A percentile compares a stretch with the other conserved stretches of the same genome.
phyloP scores from a whole-genome alignment of 345 rosid species.

The Mangifera indica region DNA sequence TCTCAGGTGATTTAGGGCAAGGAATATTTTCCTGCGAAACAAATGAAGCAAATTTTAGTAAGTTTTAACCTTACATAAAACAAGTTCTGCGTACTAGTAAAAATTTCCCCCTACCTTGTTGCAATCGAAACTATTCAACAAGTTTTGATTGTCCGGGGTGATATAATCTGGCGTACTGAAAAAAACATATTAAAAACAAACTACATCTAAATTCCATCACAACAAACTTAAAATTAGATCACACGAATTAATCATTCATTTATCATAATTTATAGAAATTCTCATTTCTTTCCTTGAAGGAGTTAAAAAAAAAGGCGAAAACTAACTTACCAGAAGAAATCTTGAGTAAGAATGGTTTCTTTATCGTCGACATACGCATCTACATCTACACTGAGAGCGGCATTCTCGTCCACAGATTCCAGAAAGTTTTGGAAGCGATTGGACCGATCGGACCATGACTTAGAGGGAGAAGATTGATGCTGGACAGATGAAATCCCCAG shows the following conservation, averaged over 20 bases:
- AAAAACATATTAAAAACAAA: conserved; percentile 9
- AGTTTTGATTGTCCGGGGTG: conserved; percentile 81
- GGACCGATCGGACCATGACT: conserved; percentile 21
- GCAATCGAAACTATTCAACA: conserved; percentile 50
- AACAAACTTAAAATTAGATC: background rate
- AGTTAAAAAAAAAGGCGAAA: background rate
- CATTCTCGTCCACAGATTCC: conserved; percentile 41
- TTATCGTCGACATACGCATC: conserved; percentile 52
- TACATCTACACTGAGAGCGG: conserved; percentile 29
- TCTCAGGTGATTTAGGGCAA: conserved; percentile 95
- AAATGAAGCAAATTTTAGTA: background rate
- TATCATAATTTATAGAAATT: background rate
- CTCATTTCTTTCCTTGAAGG: background rate
- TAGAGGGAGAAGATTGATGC: conserved; percentile 32
- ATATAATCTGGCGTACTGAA: conserved; percentile 95
- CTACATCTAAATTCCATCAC: background rate
- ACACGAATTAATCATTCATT: background rate
- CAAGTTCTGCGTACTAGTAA: background rate
- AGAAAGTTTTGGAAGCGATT: conserved; percentile 42
- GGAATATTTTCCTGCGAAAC: conserved; percentile 61
- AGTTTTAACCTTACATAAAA: background rate
- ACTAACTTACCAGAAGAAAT: conserved; percentile 74
- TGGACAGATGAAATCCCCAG: conserved; percentile 38
- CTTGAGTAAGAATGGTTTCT: conserved; percentile 90
- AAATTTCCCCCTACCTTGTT: conserved; percentile 47